A percentile compares a stretch with the other conserved stretches of the same genome.
phyloP scores from a whole-genome alignment of 176 grass and related monocot species.

The Lolium multiflorum region DNA sequence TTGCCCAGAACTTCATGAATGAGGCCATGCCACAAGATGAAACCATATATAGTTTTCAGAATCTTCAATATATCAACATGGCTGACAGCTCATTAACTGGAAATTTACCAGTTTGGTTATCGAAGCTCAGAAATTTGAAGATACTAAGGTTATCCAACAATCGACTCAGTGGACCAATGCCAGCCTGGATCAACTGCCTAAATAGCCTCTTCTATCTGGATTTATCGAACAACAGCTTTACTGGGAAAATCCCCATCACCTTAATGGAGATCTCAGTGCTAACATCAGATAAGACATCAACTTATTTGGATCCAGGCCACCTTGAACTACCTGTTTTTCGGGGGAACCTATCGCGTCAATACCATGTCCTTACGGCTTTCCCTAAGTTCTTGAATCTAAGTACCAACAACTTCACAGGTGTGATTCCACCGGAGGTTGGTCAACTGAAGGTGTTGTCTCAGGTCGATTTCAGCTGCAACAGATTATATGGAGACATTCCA shows the following conservation, averaged over 20 bases:
- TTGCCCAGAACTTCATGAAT: not conserved
- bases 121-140: not conserved
- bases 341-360: not conserved
- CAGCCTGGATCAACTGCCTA: conserved; percentile 1
- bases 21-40: conserved; percentile 14
- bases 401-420: not conserved
- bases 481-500: conserved; percentile 24
- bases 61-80: not conserved
- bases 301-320: not conserved
- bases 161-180: not conserved
- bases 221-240: not conserved
- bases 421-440: conserved; percentile 23
- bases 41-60: not conserved
- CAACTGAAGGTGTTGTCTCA: conserved; percentile 9
- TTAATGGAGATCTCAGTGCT: not conserved
- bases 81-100: not conserved
- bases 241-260: not conserved
- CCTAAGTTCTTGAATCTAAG: not conserved
- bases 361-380: not conserved
- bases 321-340: not conserved
- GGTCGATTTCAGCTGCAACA: conserved; percentile 11
- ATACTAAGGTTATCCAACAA: not conserved
- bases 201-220: not conserved
- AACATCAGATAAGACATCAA: not conserved
- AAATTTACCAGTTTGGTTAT: not conserved